Evolutionary conservation across 768 basidiomycete genomes (phyloP).

Genomic region (Amanita phalloides): DNA sequence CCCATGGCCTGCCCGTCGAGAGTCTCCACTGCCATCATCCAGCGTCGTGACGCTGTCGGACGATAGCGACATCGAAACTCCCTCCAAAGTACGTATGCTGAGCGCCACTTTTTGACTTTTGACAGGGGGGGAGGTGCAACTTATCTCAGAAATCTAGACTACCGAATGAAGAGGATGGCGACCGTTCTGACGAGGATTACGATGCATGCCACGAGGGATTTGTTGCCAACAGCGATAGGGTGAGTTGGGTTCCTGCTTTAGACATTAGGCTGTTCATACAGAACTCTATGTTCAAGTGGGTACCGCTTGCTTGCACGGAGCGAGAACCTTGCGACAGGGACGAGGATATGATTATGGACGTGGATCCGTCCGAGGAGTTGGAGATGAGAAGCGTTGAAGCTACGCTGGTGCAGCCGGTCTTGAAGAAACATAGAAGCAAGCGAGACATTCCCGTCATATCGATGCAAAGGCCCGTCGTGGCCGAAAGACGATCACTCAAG

Average conservation of each 20-base stretch:
- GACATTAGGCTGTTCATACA: neutral
- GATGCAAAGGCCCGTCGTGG: neutral
- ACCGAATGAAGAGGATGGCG: neutral
- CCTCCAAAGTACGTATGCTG: neutral
- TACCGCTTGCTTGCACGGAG: neutral
- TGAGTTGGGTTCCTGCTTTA: neutral
- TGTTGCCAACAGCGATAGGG: neutral
- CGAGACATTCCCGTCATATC: neutral
- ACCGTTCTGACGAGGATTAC: neutral
- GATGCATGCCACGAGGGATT: neutral
- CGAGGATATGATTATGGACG: neutral
- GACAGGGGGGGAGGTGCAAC: neutral
- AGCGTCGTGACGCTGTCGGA: neutral
- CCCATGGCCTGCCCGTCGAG: no score
- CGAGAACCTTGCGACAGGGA: neutral
- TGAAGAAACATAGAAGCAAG: neutral
- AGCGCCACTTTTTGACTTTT: no score
- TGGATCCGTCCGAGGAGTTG: neutral
- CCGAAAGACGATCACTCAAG: neutral
- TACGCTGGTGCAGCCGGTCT: neutral
- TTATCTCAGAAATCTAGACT: neutral
- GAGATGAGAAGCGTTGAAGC: neutral
- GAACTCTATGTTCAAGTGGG: neutral
- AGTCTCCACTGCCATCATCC: no score
- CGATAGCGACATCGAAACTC: neutral